A percentile compares a stretch with the other conserved stretches of the same genome.
These are phyloP conservation scores for Stemphylium lycopersici DNA, from an alignment of 2,329 filamentous ascomycete species.

Conservation along the genomic window DNA sequence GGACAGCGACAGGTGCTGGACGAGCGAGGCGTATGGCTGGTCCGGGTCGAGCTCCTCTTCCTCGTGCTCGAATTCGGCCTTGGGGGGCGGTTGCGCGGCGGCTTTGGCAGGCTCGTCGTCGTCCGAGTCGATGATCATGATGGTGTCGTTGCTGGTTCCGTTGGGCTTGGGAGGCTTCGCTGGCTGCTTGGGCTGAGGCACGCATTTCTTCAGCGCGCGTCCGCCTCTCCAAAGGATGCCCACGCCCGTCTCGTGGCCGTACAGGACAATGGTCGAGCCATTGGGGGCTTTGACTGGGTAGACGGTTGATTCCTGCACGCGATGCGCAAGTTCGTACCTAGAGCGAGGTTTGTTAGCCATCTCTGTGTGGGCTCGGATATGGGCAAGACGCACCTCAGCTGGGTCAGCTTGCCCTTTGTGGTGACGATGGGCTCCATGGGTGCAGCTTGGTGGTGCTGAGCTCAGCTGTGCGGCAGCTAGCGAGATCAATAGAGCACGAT, in stretches of 20 bases:
- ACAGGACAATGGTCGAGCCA: constrained; percentile 66
- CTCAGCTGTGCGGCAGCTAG: neutral
- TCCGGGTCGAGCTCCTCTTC: constrained; percentile 65
- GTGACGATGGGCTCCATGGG: constrained; percentile 75
- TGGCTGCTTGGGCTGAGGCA: constrained; percentile 34
- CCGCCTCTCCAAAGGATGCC: constrained; percentile 67
- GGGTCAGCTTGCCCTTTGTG: constrained; percentile 41
- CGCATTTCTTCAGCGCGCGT: constrained; percentile 51
- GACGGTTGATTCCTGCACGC: constrained; percentile 61
- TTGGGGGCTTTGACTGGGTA: constrained; percentile 66
- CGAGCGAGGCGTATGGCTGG: constrained; percentile 59
- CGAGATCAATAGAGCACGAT: neutral
- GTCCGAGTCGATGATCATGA: constrained; percentile 64
- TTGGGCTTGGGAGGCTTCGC: constrained; percentile 49
- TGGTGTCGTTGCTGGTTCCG: constrained; percentile 51
- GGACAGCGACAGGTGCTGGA: constrained; percentile 62
- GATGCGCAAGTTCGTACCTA: constrained; percentile 67
- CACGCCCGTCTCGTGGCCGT: constrained; percentile 64
- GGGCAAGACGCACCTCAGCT: constrained; percentile 34
- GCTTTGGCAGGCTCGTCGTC: constrained; percentile 55
- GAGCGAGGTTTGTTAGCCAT: constrained; percentile 12
- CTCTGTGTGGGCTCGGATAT: neutral
- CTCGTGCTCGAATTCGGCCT: constrained; percentile 58
- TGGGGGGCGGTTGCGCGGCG: constrained; percentile 23
- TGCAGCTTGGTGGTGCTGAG: constrained; percentile 6